Percentiles rank a stretch among this genome's conserved stretches.
Evolutionary conservation across 768 basidiomycete genomes (phyloP).

Genomic region (Calocera cornea): DNA sequence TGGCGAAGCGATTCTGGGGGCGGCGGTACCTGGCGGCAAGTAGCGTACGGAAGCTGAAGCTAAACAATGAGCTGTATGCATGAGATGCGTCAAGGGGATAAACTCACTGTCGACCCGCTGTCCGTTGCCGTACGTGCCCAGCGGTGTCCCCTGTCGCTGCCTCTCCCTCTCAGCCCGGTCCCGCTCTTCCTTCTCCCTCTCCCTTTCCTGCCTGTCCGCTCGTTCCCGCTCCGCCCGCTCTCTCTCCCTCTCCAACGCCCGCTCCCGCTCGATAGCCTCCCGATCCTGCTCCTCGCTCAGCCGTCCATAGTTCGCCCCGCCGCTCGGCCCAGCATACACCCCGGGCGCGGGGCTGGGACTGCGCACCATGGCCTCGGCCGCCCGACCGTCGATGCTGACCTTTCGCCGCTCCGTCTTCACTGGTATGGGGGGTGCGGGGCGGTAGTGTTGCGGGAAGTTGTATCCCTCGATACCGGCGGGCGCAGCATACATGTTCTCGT

Average conservation of each 20-base stretch:
- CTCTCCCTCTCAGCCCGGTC: background rate
- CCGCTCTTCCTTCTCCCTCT: background rate
- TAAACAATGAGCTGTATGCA: background rate
- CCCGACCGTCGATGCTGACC: background rate
- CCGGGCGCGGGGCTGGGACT: background rate
- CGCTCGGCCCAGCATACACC: background rate
- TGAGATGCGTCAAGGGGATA: background rate
- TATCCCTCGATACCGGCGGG: background rate
- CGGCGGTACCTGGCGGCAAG: background rate
- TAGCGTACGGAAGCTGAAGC: background rate
- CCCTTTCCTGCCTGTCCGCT: background rate
- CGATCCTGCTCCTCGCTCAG: background rate
- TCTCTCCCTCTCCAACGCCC: background rate
- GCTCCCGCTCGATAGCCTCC: background rate
- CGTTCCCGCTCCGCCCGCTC: background rate
- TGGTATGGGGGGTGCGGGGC: background rate
- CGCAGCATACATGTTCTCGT: background rate
- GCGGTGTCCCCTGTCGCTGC: background rate
- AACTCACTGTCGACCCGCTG: constrained; percentile 1
- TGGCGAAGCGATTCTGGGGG: background rate
- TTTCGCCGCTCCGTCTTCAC: background rate
- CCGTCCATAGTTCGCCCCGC: background rate
- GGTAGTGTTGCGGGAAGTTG: background rate
- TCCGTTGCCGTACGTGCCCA: background rate
- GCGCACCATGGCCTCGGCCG: background rate